Percentiles rank a stretch among this genome's conserved stretches.
Evolutionary conservation across 1,139 yeast species (phyloP).

Genomic region (Trichomonascaceae sp.): DNA sequence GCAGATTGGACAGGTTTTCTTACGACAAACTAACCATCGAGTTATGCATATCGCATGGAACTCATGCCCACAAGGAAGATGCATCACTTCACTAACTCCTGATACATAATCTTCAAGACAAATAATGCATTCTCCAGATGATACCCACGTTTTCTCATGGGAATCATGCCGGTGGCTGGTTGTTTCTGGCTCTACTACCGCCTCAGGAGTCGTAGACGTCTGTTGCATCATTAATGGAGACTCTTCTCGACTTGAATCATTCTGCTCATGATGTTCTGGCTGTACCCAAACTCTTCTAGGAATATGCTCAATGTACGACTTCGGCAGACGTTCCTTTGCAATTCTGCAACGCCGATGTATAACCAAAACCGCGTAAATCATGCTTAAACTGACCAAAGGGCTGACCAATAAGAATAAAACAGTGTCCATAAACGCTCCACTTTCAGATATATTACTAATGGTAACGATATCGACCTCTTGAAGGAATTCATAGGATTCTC

Average conservation of each 20-base stretch:
- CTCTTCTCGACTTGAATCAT: constrained; percentile 1
- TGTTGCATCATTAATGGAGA: background rate
- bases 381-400: constrained; percentile 36
- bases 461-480: constrained; percentile 24
- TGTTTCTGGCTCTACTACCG: background rate
- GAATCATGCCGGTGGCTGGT: constrained; percentile 1
- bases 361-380: constrained; percentile 34
- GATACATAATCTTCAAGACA: constrained; percentile 38
- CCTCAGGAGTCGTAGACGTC: background rate
- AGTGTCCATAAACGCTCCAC: constrained; percentile 32
- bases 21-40: constrained; percentile 35
- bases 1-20: constrained; percentile 36
- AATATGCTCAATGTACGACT: constrained; percentile 31
- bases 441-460: constrained; percentile 27
- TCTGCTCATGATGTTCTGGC: constrained; percentile 4
- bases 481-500: constrained; percentile 30
- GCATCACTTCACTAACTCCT: constrained; percentile 33
- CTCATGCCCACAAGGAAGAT: constrained; percentile 40
- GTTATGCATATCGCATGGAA: constrained; percentile 38
- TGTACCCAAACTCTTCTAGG: constrained; percentile 34
- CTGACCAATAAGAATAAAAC: constrained; percentile 36
- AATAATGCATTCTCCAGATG: constrained; percentile 37
- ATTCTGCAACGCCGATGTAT: constrained; percentile 34
- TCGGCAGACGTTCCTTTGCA: constrained; percentile 35
- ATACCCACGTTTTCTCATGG: constrained; percentile 27